Percentiles rank a stretch among this genome's conserved stretches.
Evolutionary conservation across 495 filamentous ascomycete genomes (phyloP).

Genomic region (Umbilicaria muhlenbergii): DNA sequence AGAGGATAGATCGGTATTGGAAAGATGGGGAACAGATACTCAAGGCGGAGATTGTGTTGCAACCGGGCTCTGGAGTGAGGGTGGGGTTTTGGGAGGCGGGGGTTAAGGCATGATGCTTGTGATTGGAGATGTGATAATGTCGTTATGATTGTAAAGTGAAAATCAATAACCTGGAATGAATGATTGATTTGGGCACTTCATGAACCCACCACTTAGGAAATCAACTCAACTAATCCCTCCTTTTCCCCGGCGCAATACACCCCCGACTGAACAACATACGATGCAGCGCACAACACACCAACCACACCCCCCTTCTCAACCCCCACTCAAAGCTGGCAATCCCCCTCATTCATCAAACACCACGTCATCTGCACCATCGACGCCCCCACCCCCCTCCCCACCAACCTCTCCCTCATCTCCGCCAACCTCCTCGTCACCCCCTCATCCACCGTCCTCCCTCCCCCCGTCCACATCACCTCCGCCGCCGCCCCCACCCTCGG

Average conservation of each 20-base stretch:
- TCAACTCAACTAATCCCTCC: not conserved
- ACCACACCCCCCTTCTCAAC: too few species aligned
- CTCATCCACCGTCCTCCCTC: conserved; percentile 49
- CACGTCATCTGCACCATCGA: conserved; percentile 41
- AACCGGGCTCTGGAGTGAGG: not conserved
- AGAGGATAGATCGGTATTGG: conserved; percentile 31
- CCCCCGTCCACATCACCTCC: conserved; percentile 67
- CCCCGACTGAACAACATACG: too few species aligned
- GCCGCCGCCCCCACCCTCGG: conserved; percentile 44
- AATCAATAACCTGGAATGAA: not conserved
- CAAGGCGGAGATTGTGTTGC: not conserved
- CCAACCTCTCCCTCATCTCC: conserved; percentile 58
- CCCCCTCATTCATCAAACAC: conserved; percentile 28
- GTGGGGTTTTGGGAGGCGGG: not conserved
- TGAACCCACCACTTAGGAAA: too few species aligned
- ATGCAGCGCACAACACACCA: too few species aligned
- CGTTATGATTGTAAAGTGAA: conserved; percentile 3
- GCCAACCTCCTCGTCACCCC: conserved; percentile 37
- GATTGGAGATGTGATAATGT: not conserved
- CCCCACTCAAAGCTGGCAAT: conserved; percentile 7
- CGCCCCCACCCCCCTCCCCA: conserved; percentile 43
- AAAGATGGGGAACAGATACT: not conserved
- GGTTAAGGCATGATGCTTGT: not conserved
- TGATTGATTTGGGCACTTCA: not conserved
- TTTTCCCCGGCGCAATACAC: too few species aligned